Evolutionary conservation across 2,329 filamentous ascomycete species (phyloP).

Genomic region (Davidsoniella neocaledoniae): DNA sequence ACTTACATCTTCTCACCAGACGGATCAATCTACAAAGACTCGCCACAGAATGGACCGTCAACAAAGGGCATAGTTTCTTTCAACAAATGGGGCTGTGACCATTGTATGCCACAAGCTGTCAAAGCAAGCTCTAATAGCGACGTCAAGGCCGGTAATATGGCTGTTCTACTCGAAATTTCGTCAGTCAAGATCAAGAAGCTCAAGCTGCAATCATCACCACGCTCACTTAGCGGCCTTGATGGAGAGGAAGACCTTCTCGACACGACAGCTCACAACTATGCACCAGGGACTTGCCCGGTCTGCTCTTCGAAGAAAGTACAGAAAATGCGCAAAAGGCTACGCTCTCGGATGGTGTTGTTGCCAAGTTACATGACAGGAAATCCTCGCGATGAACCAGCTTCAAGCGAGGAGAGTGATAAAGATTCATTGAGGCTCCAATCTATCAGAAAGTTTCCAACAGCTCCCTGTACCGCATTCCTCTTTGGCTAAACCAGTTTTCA

Average conservation of each 20-base stretch:
- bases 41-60: background rate
- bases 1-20: slow-evolving; percentile 9
- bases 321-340: slow-evolving; percentile 5
- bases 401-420: background rate
- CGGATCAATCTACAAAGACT: slow-evolving; percentile 9
- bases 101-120: slow-evolving; percentile 7
- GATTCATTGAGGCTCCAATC: background rate
- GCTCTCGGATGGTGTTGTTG: slow-evolving; percentile 6
- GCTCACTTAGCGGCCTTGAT: background rate
- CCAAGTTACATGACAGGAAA: slow-evolving; percentile 4
- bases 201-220: background rate
- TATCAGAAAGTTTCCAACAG: no score
- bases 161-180: slow-evolving; percentile 8
- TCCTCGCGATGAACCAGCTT: background rate
- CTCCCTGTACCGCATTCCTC: no score
- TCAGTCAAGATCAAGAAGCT: slow-evolving; percentile 8
- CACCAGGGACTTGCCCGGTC: slow-evolving; percentile 1
- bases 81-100: slow-evolving; percentile 10
- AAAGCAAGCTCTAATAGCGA: background rate
- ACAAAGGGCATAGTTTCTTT: slow-evolving; percentile 4
- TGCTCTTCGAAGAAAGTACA: slow-evolving; percentile 8
- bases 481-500: no score
- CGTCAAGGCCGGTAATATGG: slow-evolving; percentile 1
- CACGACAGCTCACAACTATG: background rate
- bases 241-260: background rate